These are phyloP conservation scores for Cajanus cajan DNA, from an alignment of 306 rosid genomes.

Conservation along the genomic window DNA sequence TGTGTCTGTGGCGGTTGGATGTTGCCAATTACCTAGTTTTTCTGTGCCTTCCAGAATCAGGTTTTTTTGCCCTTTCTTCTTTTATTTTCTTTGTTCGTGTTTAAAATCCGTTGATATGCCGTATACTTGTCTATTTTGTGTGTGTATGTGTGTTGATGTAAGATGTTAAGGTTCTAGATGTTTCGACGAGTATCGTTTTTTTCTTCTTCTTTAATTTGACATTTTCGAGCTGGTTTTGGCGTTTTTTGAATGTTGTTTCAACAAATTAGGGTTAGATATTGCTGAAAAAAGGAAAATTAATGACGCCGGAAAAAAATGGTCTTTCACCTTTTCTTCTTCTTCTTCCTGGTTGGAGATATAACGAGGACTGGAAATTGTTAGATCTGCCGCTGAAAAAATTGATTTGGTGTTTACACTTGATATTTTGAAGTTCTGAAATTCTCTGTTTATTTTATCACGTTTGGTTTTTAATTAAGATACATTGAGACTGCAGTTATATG, in stretches of 20 bases:
- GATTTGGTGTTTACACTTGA: neutral
- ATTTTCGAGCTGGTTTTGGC: conserved; percentile 18
- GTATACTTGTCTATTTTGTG: neutral
- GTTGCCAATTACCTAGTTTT: conserved; percentile 67
- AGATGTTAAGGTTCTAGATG: conserved; percentile 22
- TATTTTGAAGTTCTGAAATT: neutral
- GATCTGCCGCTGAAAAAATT: conserved; percentile 29
- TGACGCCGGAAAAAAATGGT: neutral
- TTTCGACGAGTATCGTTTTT: conserved; percentile 2
- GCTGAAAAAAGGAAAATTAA: neutral
- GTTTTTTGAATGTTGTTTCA: neutral
- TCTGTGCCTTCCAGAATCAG: conserved; percentile 90
- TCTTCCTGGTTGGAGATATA: neutral
- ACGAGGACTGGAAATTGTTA: neutral
- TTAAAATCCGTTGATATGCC: neutral
- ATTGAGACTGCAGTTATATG: neutral
- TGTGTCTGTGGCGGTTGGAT: neutral
- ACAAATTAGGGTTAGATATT: conserved; percentile 37
- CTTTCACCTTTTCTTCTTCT: neutral
- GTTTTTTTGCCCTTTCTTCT: conserved; percentile 27
- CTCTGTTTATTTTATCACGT: neutral
- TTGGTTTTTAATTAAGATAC: neutral
- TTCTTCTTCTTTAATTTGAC: neutral
- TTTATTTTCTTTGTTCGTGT: neutral
- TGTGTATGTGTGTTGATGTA: neutral